Percentiles rank a stretch among this genome's conserved stretches.
phyloP scores from a whole-genome alignment of 2,329 filamentous ascomycete species.

The Simplicillium aogashimaense region DNA sequence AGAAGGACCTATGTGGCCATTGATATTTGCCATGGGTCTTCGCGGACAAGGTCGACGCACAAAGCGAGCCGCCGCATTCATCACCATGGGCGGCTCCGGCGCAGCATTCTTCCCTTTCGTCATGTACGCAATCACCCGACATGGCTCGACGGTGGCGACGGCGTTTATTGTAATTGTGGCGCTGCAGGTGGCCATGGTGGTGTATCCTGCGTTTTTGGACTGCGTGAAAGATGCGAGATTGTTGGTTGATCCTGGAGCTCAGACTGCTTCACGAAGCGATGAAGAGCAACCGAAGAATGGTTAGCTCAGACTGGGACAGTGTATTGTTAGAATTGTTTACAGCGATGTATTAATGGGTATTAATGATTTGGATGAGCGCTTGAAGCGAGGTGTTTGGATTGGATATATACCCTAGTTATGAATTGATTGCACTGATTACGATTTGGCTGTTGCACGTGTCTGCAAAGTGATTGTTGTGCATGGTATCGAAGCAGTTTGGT shows the following conservation, averaged over 20 bases:
- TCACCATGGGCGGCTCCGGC: slow-evolving; percentile 67
- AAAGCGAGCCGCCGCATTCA: slow-evolving; percentile 67
- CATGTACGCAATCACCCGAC: slow-evolving; percentile 55
- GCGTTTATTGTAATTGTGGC: slow-evolving; percentile 55
- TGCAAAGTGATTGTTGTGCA: too few species aligned
- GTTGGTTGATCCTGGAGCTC: slow-evolving; percentile 24
- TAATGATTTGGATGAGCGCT: too few species aligned
- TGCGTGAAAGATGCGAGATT: slow-evolving; percentile 33
- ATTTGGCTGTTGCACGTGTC: too few species aligned
- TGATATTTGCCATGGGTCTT: slow-evolving; percentile 71
- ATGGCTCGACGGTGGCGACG: slow-evolving; percentile 49
- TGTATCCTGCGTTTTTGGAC: slow-evolving; percentile 40
- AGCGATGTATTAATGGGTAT: too few species aligned
- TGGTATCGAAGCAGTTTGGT: too few species aligned
- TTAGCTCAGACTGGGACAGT: too few species aligned
- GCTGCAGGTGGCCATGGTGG: slow-evolving; percentile 33
- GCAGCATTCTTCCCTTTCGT: slow-evolving; percentile 68
- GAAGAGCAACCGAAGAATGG: background rate
- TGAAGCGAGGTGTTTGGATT: too few species aligned
- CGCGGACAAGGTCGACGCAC: slow-evolving; percentile 72
- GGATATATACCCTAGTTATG: too few species aligned
- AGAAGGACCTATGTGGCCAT: slow-evolving; percentile 74
- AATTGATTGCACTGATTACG: too few species aligned
- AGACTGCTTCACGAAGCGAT: background rate
- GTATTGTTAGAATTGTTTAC: too few species aligned